phyloP scores from a whole-genome alignment of 495 filamentous ascomycete genomes.

The Penicillium psychrofluorescens region DNA sequence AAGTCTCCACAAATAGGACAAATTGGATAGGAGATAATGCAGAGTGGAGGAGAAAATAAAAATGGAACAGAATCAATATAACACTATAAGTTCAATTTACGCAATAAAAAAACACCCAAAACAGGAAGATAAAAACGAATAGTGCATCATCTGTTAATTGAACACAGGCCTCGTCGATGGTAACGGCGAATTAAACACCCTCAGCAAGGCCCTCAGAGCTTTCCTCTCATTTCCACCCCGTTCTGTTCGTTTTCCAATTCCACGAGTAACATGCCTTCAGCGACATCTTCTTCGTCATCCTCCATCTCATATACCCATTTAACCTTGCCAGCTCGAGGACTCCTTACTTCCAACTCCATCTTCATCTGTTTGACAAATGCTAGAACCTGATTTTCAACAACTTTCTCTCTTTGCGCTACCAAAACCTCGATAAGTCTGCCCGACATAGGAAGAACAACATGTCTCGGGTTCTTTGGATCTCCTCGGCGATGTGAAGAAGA shows the following conservation, averaged over 20 bases:
- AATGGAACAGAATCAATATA: too few relatives aligned
- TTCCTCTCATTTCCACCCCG: slow-evolving; percentile 12
- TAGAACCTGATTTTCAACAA: slow-evolving; percentile 47
- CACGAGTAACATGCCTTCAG: slow-evolving; percentile 48
- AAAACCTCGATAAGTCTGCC: slow-evolving; percentile 53
- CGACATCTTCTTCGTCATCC: slow-evolving; percentile 51
- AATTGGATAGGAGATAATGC: too few relatives aligned
- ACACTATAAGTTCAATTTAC: too few relatives aligned
- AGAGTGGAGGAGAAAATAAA: too few relatives aligned
- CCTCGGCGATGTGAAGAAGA: slow-evolving; percentile 45
- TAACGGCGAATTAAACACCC: too few relatives aligned
- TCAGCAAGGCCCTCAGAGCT: slow-evolving; percentile 9
- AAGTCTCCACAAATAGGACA: too few relatives aligned
- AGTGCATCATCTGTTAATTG: too few relatives aligned
- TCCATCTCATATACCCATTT: slow-evolving; percentile 51
- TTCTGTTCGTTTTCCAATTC: slow-evolving; percentile 36
- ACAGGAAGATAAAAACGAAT: too few relatives aligned
- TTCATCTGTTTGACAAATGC: slow-evolving; percentile 62
- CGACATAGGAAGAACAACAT: slow-evolving; percentile 49
- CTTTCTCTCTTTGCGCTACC: slow-evolving; percentile 44
- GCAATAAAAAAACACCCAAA: too few relatives aligned
- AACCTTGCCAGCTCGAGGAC: slow-evolving; percentile 38
- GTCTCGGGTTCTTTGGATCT: slow-evolving; percentile 41
- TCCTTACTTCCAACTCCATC: slow-evolving; percentile 57
- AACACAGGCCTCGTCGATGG: too few relatives aligned